A percentile compares a stretch with the other conserved stretches of the same genome.
Conservation (phyloP, 192 early-diverging fungal genomes). For the Mortierella antarctica region DNA sequence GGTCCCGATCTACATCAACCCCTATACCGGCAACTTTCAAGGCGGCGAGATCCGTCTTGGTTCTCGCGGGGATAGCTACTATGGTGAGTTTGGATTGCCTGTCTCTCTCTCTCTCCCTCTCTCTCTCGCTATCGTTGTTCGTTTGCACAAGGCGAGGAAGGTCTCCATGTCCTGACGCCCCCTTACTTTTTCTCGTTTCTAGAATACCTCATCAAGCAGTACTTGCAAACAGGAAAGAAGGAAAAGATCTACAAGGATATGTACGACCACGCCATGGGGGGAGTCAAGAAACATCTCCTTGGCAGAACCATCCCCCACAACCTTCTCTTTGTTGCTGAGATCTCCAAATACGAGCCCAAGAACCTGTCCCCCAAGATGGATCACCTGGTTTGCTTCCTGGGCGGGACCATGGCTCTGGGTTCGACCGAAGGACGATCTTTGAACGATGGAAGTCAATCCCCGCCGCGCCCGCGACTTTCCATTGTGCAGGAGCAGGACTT, state of each 20-base stretch:
- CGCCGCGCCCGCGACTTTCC: constrained; percentile 19
- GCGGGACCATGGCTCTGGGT: constrained; percentile 82
- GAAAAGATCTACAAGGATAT: constrained; percentile 73
- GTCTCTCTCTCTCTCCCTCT: constrained; percentile 4
- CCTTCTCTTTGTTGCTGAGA: constrained; percentile 73
- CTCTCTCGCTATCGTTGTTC: too few species aligned
- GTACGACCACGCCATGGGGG: constrained; percentile 72
- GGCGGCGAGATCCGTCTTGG: constrained; percentile 70
- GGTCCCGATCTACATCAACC: constrained; percentile 76
- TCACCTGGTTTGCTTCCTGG: constrained; percentile 92
- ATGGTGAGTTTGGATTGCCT: constrained; percentile 67
- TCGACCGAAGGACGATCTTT: constrained; percentile 70
- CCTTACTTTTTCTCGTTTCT: neutral
- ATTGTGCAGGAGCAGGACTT: constrained; percentile 59
- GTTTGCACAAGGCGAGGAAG: too few species aligned
- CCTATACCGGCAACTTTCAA: constrained; percentile 58
- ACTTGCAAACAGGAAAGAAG: constrained; percentile 73
- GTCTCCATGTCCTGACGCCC: neutral
- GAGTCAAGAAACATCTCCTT: constrained; percentile 76
- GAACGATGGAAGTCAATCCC: neutral
- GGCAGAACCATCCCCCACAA: constrained; percentile 61
- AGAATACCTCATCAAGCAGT: constrained; percentile 96
- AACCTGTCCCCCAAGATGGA: constrained; percentile 77
- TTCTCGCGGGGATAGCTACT: constrained; percentile 78
- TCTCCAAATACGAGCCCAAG: constrained; percentile 34